Percentiles rank a stretch among this genome's conserved stretches.
Evolutionary conservation across 2,329 filamentous ascomycete species (phyloP).

Genomic region (Ramularia endophylla): DNA sequence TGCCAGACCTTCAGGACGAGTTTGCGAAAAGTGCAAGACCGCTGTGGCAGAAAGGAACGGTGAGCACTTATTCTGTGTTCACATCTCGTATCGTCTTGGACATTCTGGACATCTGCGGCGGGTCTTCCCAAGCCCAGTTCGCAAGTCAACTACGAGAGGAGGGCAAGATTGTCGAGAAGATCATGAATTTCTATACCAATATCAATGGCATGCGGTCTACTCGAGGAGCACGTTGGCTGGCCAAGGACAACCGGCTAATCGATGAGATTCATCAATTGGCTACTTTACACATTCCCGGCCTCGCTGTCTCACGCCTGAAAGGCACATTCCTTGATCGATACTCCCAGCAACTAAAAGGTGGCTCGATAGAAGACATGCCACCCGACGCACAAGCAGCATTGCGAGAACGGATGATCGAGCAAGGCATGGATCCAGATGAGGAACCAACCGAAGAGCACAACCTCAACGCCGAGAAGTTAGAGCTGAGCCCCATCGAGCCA

Average conservation of each 20-base stretch:
- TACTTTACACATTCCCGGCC: neutral
- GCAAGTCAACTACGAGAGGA: neutral
- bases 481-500: constrained; percentile 1
- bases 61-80: constrained; percentile 1
- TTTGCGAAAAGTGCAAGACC: constrained; percentile 1
- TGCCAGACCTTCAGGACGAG: constrained; percentile 1
- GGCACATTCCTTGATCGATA: neutral
- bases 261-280: neutral
- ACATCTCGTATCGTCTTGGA: neutral
- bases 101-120: constrained; percentile 1
- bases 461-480: neutral
- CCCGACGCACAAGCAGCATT: neutral
- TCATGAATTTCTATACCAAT: neutral
- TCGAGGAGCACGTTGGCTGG: neutral
- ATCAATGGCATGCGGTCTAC: neutral
- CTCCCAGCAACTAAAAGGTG: neutral
- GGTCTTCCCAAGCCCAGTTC: neutral
- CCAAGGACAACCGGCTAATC: constrained; percentile 1
- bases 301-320: neutral
- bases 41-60: neutral
- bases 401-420: neutral
- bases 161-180: neutral
- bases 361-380: neutral
- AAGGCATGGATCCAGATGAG: neutral
- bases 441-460: neutral